Conservation (phyloP, 2,329 filamentous ascomycete genomes). For the Fusarium napiforme region DNA sequence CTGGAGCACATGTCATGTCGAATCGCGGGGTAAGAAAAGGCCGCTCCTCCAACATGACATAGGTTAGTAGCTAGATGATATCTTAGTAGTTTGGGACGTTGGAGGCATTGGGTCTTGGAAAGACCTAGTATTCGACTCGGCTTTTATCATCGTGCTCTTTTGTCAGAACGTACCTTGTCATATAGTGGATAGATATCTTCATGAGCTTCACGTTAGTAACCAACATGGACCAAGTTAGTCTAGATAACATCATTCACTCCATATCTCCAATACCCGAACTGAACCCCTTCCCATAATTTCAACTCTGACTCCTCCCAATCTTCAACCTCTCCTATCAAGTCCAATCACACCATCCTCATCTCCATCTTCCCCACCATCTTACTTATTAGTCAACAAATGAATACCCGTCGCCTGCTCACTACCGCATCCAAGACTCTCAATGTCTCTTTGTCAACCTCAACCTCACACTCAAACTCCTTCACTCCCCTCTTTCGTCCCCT, state of each 20-base stretch:
- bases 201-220: neutral
- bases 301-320: neutral
- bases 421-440: conserved; percentile 28
- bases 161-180: neutral
- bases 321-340: conserved; percentile 8
- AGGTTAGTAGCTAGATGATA: neutral
- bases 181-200: neutral
- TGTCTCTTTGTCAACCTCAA: conserved; percentile 18
- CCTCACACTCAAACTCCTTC: neutral
- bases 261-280: neutral
- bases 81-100: neutral
- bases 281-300: neutral
- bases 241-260: conserved; percentile 2
- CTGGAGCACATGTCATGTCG: neutral
- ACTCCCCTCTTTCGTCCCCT: conserved; percentile 9
- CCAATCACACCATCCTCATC: conserved; percentile 27
- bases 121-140: neutral
- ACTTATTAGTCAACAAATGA: conserved; percentile 30
- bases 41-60: conserved; percentile 20
- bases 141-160: neutral
- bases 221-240: neutral
- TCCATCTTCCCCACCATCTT: conserved; percentile 26
- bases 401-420: conserved; percentile 32
- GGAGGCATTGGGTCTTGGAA: neutral
- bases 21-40: conserved; percentile 32